Percentiles rank a stretch among this genome's conserved stretches.
Conservation (phyloP, 176 grass and related monocot species). For the Miscanthus lutarioriparius region DNA sequence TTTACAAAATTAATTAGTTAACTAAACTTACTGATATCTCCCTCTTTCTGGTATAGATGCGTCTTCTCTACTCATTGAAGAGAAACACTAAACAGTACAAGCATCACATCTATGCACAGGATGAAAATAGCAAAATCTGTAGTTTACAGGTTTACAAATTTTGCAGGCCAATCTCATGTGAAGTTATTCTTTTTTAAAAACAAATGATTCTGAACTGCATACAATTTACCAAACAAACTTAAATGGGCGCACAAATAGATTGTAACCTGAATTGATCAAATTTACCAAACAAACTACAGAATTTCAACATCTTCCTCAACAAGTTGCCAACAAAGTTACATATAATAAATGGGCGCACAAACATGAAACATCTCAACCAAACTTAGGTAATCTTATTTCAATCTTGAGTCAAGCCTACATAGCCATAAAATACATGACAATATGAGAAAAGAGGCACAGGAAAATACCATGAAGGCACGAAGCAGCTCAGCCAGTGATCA, state of each 20-base stretch:
- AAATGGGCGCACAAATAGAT: no score
- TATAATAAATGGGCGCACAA: neutral
- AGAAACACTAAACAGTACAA: neutral
- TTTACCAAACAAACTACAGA: slow-evolving; percentile 9
- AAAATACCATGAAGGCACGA: slow-evolving; percentile 23
- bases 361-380: slow-evolving; percentile 15
- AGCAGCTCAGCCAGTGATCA: slow-evolving; percentile 58
- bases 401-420: slow-evolving; percentile 2
- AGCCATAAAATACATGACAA: slow-evolving; percentile 11
- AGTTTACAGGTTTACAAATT: neutral
- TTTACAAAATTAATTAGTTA: neutral
- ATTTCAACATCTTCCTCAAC: neutral
- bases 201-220: neutral
- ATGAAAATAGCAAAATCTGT: neutral
- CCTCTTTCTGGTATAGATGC: neutral
- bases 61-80: neutral
- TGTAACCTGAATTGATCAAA: neutral
- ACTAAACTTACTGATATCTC: neutral
- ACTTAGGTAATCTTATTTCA: slow-evolving; percentile 10
- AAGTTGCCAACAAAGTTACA: neutral
- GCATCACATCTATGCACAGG: neutral
- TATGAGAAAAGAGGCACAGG: neutral
- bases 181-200: neutral
- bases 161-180: neutral
- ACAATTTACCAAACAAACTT: neutral